These are phyloP conservation scores for Penicillium goetzii DNA, from an alignment of 495 filamentous ascomycete species.

Conservation along the genomic window DNA sequence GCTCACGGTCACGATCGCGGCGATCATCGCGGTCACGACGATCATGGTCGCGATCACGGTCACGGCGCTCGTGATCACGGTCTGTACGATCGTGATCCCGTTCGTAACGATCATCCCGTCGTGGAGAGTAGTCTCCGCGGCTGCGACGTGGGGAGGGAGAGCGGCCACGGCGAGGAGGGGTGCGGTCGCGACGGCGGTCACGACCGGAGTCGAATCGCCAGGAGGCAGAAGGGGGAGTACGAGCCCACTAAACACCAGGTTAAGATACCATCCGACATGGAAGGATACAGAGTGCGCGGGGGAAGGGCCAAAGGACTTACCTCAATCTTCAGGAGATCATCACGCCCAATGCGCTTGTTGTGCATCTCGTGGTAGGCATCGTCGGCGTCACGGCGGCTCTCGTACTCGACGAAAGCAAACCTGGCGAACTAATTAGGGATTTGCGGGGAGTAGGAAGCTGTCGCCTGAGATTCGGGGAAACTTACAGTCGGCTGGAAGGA, in stretches of 20 bases:
- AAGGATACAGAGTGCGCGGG: neutral
- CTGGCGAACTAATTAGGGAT: slow-evolving; percentile 49
- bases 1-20: slow-evolving; percentile 65
- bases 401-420: slow-evolving; percentile 99
- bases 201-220: slow-evolving; percentile 96
- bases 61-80: slow-evolving; percentile 66
- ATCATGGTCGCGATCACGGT: slow-evolving; percentile 75
- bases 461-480: slow-evolving; percentile 28
- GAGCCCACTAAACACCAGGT: slow-evolving; percentile 76
- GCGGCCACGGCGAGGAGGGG: slow-evolving; percentile 78
- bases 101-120: slow-evolving; percentile 87
- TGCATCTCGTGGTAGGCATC: slow-evolving; percentile 99
- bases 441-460: neutral
- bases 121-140: slow-evolving; percentile 83
- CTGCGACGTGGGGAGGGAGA: slow-evolving; percentile 76
- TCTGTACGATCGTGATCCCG: slow-evolving; percentile 68
- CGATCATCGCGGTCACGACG: slow-evolving; percentile 70
- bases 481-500: slow-evolving; percentile 91
- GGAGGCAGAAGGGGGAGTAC: slow-evolving; percentile 95
- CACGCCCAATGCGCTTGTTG: slow-evolving; percentile 95
- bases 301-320: slow-evolving; percentile 51
- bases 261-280: neutral
- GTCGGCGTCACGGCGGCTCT: slow-evolving; percentile 97
- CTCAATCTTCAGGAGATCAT: slow-evolving; percentile 98
- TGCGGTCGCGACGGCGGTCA: slow-evolving; percentile 72